Percentiles rank a stretch among this genome's conserved stretches.
These are phyloP conservation scores for Striga asiatica DNA, from an alignment of 257 asterid genomes.

Conservation along the genomic window DNA sequence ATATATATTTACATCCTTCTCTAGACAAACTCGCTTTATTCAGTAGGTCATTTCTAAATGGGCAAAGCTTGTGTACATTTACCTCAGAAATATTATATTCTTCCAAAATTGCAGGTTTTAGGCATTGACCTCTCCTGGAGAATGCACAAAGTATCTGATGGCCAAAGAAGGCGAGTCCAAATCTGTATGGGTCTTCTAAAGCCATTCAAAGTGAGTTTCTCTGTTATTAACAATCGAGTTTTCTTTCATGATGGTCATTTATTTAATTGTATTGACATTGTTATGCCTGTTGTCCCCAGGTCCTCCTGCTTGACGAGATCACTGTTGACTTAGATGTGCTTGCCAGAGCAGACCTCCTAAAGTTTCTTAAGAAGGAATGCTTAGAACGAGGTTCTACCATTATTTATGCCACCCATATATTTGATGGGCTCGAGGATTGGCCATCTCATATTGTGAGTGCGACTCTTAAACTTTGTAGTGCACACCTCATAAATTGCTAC, in stretches of 20 bases:
- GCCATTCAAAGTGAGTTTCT: constrained; percentile 64
- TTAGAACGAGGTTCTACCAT: constrained; percentile 73
- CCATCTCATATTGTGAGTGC: constrained; percentile 72
- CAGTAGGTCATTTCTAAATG: background rate
- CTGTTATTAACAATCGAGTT: background rate
- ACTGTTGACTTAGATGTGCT: constrained; percentile 96
- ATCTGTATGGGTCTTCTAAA: constrained; percentile 96
- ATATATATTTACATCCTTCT: background rate
- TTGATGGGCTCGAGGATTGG: constrained; percentile 96
- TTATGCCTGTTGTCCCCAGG: constrained; percentile 35
- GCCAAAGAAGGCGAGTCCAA: constrained; percentile 93
- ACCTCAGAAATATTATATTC: constrained; percentile 3
- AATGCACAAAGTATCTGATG: constrained; percentile 92
- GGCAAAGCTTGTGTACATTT: background rate
- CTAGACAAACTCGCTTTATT: too few species aligned
- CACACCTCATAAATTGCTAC: background rate
- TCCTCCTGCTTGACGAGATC: constrained; percentile 90
- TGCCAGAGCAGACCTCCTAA: constrained; percentile 84
- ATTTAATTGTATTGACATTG: background rate
- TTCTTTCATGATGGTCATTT: background rate
- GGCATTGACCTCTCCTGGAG: constrained; percentile 85
- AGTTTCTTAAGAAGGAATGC: constrained; percentile 81
- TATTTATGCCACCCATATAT: constrained; percentile 89
- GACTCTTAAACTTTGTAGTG: background rate
- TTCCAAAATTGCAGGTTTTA: constrained; percentile 53